Conservation (phyloP, 257 asterid species). For the Gentiana macrophylla region DNA sequence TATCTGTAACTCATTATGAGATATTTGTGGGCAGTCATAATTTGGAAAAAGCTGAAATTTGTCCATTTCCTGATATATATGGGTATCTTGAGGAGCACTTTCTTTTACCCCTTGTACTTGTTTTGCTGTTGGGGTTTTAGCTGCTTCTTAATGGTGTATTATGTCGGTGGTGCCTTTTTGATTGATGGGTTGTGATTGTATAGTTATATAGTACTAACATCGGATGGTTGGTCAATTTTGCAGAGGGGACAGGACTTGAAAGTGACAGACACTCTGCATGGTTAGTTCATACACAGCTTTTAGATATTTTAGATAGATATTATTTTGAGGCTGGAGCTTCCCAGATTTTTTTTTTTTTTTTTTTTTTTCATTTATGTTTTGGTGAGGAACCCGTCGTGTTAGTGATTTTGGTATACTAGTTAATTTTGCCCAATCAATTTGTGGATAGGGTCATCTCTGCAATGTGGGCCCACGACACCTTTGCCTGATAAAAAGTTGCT, state of each 20-base stretch:
- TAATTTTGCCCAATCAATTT: slow-evolving; percentile 33
- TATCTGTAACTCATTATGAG: slow-evolving; percentile 3
- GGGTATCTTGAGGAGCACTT: slow-evolving; percentile 5
- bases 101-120: no score
- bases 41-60: slow-evolving; percentile 12
- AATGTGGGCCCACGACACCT: slow-evolving; percentile 81
- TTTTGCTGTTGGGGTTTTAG: slow-evolving; percentile 11
- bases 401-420: slow-evolving; percentile 17
- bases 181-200: slow-evolving; percentile 9
- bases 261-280: slow-evolving; percentile 61
- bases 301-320: slow-evolving; percentile 6
- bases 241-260: slow-evolving; percentile 60
- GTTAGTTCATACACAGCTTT: slow-evolving; percentile 43
- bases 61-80: slow-evolving; percentile 12
- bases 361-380: no score
- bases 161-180: slow-evolving; percentile 13
- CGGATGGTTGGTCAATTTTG: slow-evolving; percentile 27
- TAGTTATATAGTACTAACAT: slow-evolving; percentile 15
- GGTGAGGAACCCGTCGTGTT: slow-evolving; percentile 10
- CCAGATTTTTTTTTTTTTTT: neutral
- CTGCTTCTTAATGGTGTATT: slow-evolving; percentile 15
- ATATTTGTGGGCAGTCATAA: slow-evolving; percentile 1
- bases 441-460: slow-evolving; percentile 85
- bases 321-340: slow-evolving; percentile 15
- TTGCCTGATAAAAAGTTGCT: slow-evolving; percentile 97